Conservation (phyloP, 257 asterid genomes). For the Solanum peruvianum region DNA sequence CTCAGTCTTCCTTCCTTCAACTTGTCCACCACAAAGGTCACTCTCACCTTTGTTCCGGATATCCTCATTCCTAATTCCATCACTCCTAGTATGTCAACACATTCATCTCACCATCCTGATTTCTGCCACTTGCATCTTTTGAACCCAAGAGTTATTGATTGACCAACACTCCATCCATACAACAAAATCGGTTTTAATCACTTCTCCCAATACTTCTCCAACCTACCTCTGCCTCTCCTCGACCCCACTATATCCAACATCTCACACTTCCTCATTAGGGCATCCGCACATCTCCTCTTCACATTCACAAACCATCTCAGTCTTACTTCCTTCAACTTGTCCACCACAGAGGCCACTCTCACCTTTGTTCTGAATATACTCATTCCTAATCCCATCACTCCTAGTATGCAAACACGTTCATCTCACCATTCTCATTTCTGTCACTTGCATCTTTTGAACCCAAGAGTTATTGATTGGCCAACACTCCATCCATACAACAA, state of each 20-base stretch:
- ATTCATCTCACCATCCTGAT: not conserved
- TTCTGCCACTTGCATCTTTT: not conserved
- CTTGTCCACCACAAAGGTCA: not conserved
- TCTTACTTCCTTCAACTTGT: not conserved
- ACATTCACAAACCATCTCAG: not conserved
- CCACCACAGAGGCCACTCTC: not conserved
- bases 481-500: not conserved
- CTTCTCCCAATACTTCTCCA: not conserved
- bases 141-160: not conserved
- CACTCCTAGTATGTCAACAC: not conserved
- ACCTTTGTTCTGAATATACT: not conserved
- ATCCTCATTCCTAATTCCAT: no score
- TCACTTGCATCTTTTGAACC: not conserved
- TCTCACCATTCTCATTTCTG: not conserved
- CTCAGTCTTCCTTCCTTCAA: not conserved
- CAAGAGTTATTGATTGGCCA: not conserved
- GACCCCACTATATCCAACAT: not conserved
- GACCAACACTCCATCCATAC: rapidly evolving
- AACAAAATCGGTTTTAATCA: not conserved
- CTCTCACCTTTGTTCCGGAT: not conserved
- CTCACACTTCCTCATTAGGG: not conserved
- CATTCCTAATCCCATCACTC: not conserved
- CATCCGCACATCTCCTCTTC: not conserved
- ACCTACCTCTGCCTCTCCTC: not conserved
- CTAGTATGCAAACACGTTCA: not conserved